These are phyloP conservation scores for Podila horticola DNA, from an alignment of 192 early-diverging fungal genomes.

Conservation along the genomic window DNA sequence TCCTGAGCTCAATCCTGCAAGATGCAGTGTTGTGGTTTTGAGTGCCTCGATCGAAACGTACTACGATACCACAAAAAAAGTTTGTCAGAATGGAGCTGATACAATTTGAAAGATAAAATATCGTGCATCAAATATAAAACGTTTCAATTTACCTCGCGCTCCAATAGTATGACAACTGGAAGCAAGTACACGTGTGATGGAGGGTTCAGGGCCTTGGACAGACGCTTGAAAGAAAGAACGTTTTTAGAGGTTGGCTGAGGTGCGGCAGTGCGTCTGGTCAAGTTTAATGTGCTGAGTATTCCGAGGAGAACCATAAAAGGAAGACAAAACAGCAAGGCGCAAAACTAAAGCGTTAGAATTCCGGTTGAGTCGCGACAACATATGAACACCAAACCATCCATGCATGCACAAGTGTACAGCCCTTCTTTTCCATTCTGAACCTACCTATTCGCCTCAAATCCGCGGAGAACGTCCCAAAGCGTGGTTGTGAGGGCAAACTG, in stretches of 20 bases:
- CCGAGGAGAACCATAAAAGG: background rate
- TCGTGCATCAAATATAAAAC: background rate
- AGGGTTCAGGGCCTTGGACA: constrained; percentile 48
- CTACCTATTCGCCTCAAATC: constrained; percentile 67
- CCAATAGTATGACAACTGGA: constrained; percentile 72
- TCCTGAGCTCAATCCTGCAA: constrained; percentile 74
- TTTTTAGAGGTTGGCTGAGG: constrained; percentile 40
- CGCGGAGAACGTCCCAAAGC: constrained; percentile 77
- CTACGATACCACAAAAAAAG: constrained; percentile 30
- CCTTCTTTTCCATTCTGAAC: background rate
- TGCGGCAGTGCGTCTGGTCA: constrained; percentile 59
- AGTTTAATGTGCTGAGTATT: constrained; percentile 56
- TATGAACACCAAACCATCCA: background rate
- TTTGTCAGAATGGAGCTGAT: background rate
- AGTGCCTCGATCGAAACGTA: constrained; percentile 66
- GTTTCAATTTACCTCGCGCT: constrained; percentile 64
- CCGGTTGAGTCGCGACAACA: background rate
- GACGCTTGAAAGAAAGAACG: constrained; percentile 37
- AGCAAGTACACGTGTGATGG: constrained; percentile 60
- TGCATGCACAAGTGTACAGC: background rate
- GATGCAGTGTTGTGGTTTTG: constrained; percentile 73
- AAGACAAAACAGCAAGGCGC: constrained; percentile 1
- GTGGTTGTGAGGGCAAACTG: constrained; percentile 66
- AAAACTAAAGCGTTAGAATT: constrained; percentile 6
- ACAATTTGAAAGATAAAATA: background rate